A percentile compares a stretch with the other conserved stretches of the same genome.
Evolutionary conservation across 2,329 filamentous ascomycete genomes (phyloP).

Genomic region (Penicillium sp.): DNA sequence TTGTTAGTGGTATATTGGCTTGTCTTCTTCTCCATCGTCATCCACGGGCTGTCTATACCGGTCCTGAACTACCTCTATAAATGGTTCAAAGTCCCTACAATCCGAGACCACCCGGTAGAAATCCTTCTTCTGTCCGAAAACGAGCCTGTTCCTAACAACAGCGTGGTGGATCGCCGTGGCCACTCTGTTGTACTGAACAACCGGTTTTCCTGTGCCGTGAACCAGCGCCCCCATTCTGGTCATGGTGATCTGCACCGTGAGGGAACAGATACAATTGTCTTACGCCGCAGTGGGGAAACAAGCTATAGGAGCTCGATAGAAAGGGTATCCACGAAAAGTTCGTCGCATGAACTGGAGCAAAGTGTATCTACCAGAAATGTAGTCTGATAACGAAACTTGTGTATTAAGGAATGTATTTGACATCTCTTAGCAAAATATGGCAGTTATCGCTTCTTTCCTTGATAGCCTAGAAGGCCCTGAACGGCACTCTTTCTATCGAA

Average conservation of each 20-base stretch:
- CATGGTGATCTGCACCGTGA: not conserved
- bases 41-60: conserved; percentile 42
- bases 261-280: conserved; percentile 9
- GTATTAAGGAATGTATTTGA: not conserved
- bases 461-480: no score
- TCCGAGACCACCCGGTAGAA: conserved; percentile 36
- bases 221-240: not conserved
- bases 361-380: not conserved
- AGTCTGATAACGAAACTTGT: not conserved
- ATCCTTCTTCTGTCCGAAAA: conserved; percentile 35
- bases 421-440: no score
- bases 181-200: conserved; percentile 38
- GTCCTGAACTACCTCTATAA: conserved; percentile 34
- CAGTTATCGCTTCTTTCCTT: no score
- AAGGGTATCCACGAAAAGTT: conserved; percentile 2
- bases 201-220: conserved; percentile 29
- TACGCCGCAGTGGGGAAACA: not conserved
- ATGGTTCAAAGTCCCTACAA: conserved; percentile 27
- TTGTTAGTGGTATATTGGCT: conserved; percentile 49
- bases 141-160: conserved; percentile 37
- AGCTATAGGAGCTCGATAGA: not conserved
- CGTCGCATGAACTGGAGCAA: conserved; percentile 1
- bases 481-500: no score
- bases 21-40: conserved; percentile 42
- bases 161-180: conserved; percentile 24